Base-by-base conservation (phyloP, 495 filamentous ascomycete species). In the Terfezia boudieri region DNA sequence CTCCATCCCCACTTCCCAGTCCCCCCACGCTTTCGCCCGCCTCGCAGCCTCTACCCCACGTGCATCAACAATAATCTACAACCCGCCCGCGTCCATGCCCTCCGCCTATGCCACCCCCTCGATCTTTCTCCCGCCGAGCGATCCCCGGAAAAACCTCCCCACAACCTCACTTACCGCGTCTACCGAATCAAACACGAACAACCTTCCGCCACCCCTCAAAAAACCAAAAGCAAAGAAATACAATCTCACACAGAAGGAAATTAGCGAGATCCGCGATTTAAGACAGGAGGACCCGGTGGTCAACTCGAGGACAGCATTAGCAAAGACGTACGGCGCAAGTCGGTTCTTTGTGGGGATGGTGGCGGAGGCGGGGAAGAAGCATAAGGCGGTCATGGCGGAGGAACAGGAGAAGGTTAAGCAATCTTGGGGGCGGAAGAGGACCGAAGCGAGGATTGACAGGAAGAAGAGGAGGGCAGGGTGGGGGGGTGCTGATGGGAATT, bases 1-100 rank as follows among this genome's bases (percentile, higher is more conserved):
- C 8, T 46, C 41, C 12, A 46, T 46, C 41, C 12, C 12, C 12
- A 46, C 41, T 3, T 46, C 41, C 8, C 41, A 46, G 60, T 77
- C 80, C 54, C 81, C 81, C 26, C 80, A 86, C 68, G 14, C 41
- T 2, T 71, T 76, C 10, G 81, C 82, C 53, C 89, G 85, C 69
- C 71, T 75, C 53, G 59, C 68, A 17, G 63, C 74, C 9, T 59
- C 67, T 37, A 62, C 70, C 26, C 67, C 74, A 43, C 26, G 60
- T 5, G 61, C 68, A 55, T 72, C 80, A 58, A 74, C 84, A 60
- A 84, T 96, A 66, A 79, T 98, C 69, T 88, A 82, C 80, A 96
- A 95, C 70, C 90, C 90, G 46, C 90, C 90, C 8, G 81, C 88
- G n/a, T 78, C 84, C 36, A 75, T 77, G 0, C 76, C 92, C 2